These are phyloP conservation scores for Lophiostoma macrostomum DNA, from an alignment of 495 filamentous ascomycete genomes.

Conservation along the genomic window DNA sequence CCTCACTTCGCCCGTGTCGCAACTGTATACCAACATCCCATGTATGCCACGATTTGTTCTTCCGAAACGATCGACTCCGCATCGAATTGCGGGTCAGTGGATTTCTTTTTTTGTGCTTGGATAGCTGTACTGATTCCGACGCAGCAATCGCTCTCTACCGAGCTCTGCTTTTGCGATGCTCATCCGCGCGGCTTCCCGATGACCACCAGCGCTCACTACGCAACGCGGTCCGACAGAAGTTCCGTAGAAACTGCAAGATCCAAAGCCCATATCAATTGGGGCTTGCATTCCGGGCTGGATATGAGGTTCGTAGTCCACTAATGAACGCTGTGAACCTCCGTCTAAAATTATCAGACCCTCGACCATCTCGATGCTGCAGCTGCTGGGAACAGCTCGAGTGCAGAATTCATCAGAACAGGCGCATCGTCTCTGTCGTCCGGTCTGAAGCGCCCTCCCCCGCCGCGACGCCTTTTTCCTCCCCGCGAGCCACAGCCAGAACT, in stretches of 20 bases:
- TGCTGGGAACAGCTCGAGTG: conserved; percentile 26
- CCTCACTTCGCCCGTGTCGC: too few species aligned
- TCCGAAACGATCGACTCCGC: conserved; percentile 20
- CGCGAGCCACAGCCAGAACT: not conserved
- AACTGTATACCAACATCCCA: conserved; percentile 3
- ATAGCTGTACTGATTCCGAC: conserved; percentile 21
- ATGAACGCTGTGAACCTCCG: not conserved
- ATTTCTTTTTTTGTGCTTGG: too few species aligned
- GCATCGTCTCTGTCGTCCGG: conserved; percentile 25
- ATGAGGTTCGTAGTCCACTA: conserved; percentile 50
- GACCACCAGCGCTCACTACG: conserved; percentile 44
- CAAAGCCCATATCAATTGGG: conserved; percentile 40
- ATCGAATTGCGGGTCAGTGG: conserved; percentile 31
- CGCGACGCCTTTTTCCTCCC: not conserved
- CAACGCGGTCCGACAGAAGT: conserved; percentile 52
- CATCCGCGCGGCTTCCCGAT: conserved; percentile 46
- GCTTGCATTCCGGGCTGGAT: conserved; percentile 53
- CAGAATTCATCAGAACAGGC: conserved; percentile 21
- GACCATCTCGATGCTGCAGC: conserved; percentile 38
- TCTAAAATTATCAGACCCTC: conserved; percentile 37
- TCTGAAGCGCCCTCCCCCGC: conserved; percentile 14
- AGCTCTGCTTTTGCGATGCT: conserved; percentile 62
- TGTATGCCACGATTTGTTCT: conserved; percentile 32
- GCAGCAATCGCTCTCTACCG: conserved; percentile 73
- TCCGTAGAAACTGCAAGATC: conserved; percentile 55